Percentiles rank a stretch among this genome's conserved stretches.
These are phyloP conservation scores for Pachyrhizus erosus DNA, from an alignment of 306 rosid species.

Conservation along the genomic window DNA sequence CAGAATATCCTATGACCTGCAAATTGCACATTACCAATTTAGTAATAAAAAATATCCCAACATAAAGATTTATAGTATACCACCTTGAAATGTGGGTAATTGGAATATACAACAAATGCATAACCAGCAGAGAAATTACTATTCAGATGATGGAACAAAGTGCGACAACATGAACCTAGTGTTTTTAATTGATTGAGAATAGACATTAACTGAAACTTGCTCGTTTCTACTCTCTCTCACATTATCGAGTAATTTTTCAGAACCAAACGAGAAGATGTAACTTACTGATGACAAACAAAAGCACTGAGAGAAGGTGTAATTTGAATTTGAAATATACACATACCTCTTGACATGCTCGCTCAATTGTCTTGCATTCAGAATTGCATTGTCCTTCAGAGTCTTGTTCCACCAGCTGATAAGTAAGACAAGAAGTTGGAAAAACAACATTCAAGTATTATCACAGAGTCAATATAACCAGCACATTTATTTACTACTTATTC, in stretches of 20 bases:
- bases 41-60: neutral
- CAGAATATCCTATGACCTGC: conserved; percentile 92
- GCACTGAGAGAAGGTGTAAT: neutral
- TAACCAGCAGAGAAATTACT: conserved; percentile 7
- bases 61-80: neutral
- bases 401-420: conserved; percentile 83
- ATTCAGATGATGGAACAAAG: conserved; percentile 26
- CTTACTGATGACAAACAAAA: conserved; percentile 27
- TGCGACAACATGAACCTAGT: neutral
- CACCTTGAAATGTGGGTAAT: neutral
- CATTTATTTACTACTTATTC: neutral
- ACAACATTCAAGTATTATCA: conserved; percentile 19
- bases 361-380: conserved; percentile 95
- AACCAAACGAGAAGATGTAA: neutral
- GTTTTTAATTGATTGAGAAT: neutral
- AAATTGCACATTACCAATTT: conserved; percentile 31
- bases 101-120: conserved; percentile 1
- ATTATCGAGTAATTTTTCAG: conserved; percentile 11
- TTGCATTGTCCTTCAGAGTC: conserved; percentile 96
- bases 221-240: neutral
- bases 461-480: neutral
- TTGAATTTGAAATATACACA: neutral
- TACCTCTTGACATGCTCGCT: conserved; percentile 94
- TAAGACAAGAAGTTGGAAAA: conserved; percentile 24
- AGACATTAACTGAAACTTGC: neutral